Percentiles rank a stretch among this genome's conserved stretches.
These are phyloP conservation scores for Apiotrichum akiyoshidainum DNA, from an alignment of 1,284 basidiomycete genomes.

Conservation along the genomic window DNA sequence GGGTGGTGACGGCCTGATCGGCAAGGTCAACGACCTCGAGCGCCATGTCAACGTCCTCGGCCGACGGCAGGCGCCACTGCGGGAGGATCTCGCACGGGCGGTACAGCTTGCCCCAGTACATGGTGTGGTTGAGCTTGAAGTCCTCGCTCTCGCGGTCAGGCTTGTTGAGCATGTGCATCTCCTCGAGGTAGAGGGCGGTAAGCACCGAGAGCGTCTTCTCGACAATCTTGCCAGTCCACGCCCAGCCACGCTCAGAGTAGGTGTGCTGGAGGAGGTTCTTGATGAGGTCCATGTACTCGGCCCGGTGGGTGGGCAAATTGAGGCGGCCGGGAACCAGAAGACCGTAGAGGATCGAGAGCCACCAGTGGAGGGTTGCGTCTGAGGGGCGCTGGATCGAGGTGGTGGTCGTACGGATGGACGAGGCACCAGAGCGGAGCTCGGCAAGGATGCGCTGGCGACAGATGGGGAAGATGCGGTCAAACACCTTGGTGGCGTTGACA, in stretches of 20 bases:
- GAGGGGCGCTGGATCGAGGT: slow-evolving; percentile 77
- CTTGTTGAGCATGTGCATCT: slow-evolving; percentile 77
- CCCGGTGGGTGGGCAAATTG: slow-evolving; percentile 27
- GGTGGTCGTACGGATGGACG: slow-evolving; percentile 82
- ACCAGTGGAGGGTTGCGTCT: slow-evolving; percentile 93
- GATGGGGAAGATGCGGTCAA: slow-evolving; percentile 75
- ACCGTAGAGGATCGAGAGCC: slow-evolving; percentile 41
- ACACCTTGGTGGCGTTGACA: slow-evolving; percentile 70
- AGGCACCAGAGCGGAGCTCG: slow-evolving; percentile 87
- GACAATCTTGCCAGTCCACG: slow-evolving; percentile 73
- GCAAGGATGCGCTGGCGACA: slow-evolving; percentile 76
- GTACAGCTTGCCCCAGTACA: slow-evolving; percentile 81
- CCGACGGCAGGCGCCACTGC: slow-evolving; percentile 69
- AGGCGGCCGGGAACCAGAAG: slow-evolving; percentile 39
- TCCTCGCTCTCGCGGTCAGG: slow-evolving; percentile 76
- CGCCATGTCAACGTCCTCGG: slow-evolving; percentile 68
- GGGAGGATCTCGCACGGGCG: slow-evolving; percentile 74
- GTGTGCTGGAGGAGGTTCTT: slow-evolving; percentile 70
- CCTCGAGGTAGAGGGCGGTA: slow-evolving; percentile 72
- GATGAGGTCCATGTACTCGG: slow-evolving; percentile 60
- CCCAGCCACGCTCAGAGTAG: slow-evolving; percentile 86
- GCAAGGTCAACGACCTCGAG: slow-evolving; percentile 64
- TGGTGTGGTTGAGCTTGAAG: slow-evolving; percentile 69
- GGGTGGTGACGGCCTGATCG: slow-evolving; percentile 62
- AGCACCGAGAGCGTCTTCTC: slow-evolving; percentile 74